Conservation (phyloP, 345 rosid species). For the Arabidopsis thaliana region TAIR10.1 NC_003070.9:9753501-9754000, state of each 20-base stretch:
- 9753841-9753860: slow-evolving; percentile 42
- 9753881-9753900: slow-evolving; percentile 59
- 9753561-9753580: background rate
- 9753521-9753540: too few species aligned
- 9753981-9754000: slow-evolving; percentile 28
- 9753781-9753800: slow-evolving; percentile 83
- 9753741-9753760: slow-evolving; percentile 84
- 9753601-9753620: slow-evolving; percentile 65
- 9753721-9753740: slow-evolving; percentile 87
- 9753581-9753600: background rate
- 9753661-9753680: slow-evolving; percentile 76
- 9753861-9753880: slow-evolving; percentile 43
- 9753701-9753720: slow-evolving; percentile 79
- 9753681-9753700: slow-evolving; percentile 60
- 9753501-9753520: too few species aligned
- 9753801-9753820: slow-evolving; percentile 65
- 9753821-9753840: slow-evolving; percentile 42
- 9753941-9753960: slow-evolving; percentile 10
- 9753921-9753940: slow-evolving; percentile 16
- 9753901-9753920: slow-evolving; percentile 85
- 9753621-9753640: slow-evolving; percentile 61
- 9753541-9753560: background rate
- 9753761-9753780: slow-evolving; percentile 89
- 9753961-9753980: slow-evolving; percentile 9
- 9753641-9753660: slow-evolving; percentile 50